Evolutionary conservation across 2,329 filamentous ascomycete genomes (phyloP).

Genomic region (Cercospora sesami): DNA sequence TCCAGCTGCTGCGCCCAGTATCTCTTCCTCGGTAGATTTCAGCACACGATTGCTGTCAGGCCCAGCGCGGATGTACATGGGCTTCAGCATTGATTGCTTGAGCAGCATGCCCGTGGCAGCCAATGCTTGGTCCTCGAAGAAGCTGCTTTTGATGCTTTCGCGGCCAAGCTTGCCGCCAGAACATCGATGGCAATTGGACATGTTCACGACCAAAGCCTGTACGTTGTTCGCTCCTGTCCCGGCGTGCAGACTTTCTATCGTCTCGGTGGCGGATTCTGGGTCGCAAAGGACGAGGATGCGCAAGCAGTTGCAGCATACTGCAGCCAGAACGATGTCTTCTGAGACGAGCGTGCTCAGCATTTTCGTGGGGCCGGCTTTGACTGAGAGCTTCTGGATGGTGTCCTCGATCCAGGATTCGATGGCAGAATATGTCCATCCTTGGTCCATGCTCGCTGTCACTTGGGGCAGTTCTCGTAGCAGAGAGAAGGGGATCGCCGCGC

Average conservation of each 20-base stretch:
- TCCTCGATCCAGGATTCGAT: slow-evolving; percentile 13
- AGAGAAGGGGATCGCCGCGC: neutral
- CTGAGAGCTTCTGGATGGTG: slow-evolving; percentile 4
- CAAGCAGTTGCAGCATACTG: slow-evolving; percentile 8
- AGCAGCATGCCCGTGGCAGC: slow-evolving; percentile 4
- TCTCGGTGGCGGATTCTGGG: neutral
- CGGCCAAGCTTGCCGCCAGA: slow-evolving; percentile 4
- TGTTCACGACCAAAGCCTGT: slow-evolving; percentile 3
- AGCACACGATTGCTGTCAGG: neutral
- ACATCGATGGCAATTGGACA: slow-evolving; percentile 6
- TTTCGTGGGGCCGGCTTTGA: neutral
- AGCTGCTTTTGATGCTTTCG: neutral
- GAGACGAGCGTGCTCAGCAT: slow-evolving; percentile 4
- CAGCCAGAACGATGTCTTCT: slow-evolving; percentile 1
- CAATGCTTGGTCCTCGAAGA: slow-evolving; percentile 1
- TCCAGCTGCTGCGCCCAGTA: neutral
- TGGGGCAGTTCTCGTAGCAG: slow-evolving; percentile 2
- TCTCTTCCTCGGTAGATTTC: slow-evolving; percentile 4
- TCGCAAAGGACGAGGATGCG: slow-evolving; percentile 7
- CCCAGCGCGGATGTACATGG: neutral
- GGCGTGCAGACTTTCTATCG: neutral
- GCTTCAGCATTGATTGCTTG: neutral
- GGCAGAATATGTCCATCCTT: slow-evolving; percentile 10
- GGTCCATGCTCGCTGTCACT: slow-evolving; percentile 11
- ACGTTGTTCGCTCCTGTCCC: slow-evolving; percentile 1